phyloP scores from a whole-genome alignment of 139 green algal genomes.

The Picochlorum sp. region DNA sequence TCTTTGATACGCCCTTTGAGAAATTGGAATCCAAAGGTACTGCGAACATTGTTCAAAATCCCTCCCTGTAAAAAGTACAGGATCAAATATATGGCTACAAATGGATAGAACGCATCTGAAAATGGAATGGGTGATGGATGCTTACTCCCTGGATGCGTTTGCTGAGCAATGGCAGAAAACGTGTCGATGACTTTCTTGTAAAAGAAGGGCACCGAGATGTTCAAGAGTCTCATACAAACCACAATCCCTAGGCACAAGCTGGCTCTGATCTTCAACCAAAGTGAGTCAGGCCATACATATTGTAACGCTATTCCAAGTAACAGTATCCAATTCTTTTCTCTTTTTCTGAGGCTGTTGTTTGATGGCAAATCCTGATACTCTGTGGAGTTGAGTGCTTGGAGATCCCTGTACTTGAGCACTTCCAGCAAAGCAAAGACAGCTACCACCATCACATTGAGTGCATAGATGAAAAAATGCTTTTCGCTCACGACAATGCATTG shows the following conservation, averaged over 20 bases:
- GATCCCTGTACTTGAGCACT: too few relatives aligned
- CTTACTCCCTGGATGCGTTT: background rate
- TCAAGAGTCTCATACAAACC: constrained; percentile 49
- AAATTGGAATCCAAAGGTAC: constrained; percentile 71
- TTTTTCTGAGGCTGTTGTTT: background rate
- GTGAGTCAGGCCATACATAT: constrained; percentile 9
- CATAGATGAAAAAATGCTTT: too few relatives aligned
- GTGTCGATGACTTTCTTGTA: constrained; percentile 58
- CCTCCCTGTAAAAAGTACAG: constrained; percentile 33
- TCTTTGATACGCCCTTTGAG: constrained; percentile 40
- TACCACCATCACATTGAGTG: too few relatives aligned
- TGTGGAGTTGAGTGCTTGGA: too few relatives aligned
- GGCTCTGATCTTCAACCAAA: constrained; percentile 26
- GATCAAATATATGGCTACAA: constrained; percentile 24
- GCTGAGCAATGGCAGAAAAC: constrained; percentile 14
- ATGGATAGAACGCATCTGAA: constrained; percentile 34
- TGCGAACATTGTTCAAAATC: constrained; percentile 60
- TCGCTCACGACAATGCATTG: too few relatives aligned
- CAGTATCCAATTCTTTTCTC: constrained; percentile 6
- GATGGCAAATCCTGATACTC: too few relatives aligned
- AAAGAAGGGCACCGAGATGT: constrained; percentile 62
- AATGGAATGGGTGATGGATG: constrained; percentile 23
- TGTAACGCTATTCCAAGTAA: constrained; percentile 5
- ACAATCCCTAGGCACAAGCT: constrained; percentile 57
- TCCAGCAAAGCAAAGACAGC: too few relatives aligned